Percentiles rank a stretch among this genome's conserved stretches.
Evolutionary conservation across 1,139 yeast species (phyloP).

Genomic region (Blastobotrys ciferrii): DNA sequence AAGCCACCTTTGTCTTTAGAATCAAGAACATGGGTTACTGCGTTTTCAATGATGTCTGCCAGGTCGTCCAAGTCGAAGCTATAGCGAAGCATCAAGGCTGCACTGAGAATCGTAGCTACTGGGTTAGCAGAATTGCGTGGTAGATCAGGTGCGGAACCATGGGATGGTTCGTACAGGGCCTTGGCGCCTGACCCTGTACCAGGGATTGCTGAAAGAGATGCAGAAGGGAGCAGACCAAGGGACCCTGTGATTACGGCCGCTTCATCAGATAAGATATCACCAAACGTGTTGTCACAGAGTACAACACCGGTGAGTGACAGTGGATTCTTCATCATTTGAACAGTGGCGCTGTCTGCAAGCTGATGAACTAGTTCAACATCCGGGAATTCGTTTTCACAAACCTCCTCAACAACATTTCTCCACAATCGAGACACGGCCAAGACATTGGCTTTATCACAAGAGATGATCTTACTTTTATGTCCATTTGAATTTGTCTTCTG

Average conservation of each 20-base stretch:
- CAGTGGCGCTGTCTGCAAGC: conserved; percentile 84
- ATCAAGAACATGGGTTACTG: background rate
- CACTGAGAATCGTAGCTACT: conserved; percentile 78
- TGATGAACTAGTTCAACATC: conserved; percentile 71
- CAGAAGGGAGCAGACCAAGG: conserved; percentile 78
- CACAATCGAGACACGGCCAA: conserved; percentile 82
- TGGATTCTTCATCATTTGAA: conserved; percentile 79
- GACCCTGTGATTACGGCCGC: conserved; percentile 89
- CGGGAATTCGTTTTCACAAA: conserved; percentile 72
- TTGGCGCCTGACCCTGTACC: conserved; percentile 65
- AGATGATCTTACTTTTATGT: conserved; percentile 49
- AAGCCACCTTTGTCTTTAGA: background rate
- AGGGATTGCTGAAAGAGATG: conserved; percentile 80
- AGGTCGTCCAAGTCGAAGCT: conserved; percentile 59
- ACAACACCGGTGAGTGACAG: conserved; percentile 76
- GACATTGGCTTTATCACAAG: conserved; percentile 84
- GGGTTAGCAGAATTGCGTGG: conserved; percentile 79
- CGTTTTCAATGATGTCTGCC: background rate
- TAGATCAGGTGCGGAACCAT: conserved; percentile 91
- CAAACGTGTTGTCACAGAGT: conserved; percentile 82
- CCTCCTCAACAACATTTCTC: conserved; percentile 77
- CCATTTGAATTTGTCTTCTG: conserved; percentile 61
- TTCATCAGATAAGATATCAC: conserved; percentile 85
- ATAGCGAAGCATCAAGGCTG: conserved; percentile 81
- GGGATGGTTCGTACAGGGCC: conserved; percentile 84